Conservation (phyloP, 345 rosid species). For the Eucalyptus polyanthemos region DNA sequence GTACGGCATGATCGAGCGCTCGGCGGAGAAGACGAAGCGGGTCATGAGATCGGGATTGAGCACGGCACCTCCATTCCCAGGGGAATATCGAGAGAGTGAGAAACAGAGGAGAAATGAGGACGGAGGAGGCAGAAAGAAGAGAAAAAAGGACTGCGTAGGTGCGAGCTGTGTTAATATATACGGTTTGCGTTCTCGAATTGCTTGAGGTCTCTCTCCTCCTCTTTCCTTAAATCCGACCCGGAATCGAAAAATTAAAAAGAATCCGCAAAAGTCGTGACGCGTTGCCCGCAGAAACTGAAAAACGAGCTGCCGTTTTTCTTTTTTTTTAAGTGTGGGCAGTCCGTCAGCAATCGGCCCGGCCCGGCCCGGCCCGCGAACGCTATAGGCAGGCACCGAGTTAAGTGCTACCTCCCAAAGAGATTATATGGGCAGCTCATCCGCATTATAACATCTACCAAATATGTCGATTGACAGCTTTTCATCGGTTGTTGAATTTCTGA, state of each 20-base stretch:
- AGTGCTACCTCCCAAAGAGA: neutral
- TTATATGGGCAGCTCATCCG: neutral
- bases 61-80: neutral
- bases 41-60: neutral
- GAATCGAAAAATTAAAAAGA: neutral
- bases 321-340: neutral
- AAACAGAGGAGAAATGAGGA: neutral
- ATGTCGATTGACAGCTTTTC: neutral
- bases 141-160: fast-evolving
- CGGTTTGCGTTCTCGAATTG: neutral
- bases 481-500: neutral
- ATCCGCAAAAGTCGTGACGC: neutral
- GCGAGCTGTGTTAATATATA: neutral
- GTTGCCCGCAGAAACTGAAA: neutral
- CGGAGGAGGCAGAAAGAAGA: neutral
- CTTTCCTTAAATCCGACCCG: neutral
- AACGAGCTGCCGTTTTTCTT: neutral
- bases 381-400: no score
- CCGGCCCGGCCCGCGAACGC: neutral
- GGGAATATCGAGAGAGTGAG: neutral
- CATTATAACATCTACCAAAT: neutral
- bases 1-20: neutral
- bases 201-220: neutral
- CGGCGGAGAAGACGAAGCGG: neutral
- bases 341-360: neutral